These are phyloP conservation scores for Schoenoplectus triqueter DNA, from an alignment of 202 grass and related monocot species.

Conservation along the genomic window DNA sequence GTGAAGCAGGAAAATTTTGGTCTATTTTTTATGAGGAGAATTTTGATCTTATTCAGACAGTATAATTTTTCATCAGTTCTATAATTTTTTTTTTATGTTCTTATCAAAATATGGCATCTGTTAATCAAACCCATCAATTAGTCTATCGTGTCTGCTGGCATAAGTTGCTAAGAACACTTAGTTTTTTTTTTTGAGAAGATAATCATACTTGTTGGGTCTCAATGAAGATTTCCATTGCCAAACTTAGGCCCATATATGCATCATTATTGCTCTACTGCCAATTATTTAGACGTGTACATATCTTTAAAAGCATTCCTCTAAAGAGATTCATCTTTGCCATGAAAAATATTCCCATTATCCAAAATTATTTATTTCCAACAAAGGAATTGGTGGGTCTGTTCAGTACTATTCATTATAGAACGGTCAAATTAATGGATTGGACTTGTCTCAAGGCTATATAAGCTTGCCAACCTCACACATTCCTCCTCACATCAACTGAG, in stretches of 20 bases:
- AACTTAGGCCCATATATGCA: slow-evolving; percentile 35
- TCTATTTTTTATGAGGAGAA: too few relatives aligned
- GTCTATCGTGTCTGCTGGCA: background rate
- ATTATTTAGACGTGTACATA: slow-evolving; percentile 33
- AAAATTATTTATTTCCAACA: slow-evolving; percentile 22
- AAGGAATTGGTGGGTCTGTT: slow-evolving; percentile 26
- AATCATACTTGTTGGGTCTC: slow-evolving; percentile 20
- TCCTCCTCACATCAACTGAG: slow-evolving; percentile 33
- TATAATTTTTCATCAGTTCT: background rate
- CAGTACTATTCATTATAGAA: slow-evolving; percentile 22
- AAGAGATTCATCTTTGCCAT: slow-evolving; percentile 37
- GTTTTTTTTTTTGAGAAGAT: too few relatives aligned
- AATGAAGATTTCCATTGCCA: slow-evolving; percentile 28
- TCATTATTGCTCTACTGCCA: slow-evolving; percentile 9
- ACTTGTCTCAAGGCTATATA: slow-evolving; percentile 46
- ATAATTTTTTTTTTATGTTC: background rate
- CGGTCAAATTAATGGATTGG: slow-evolving; percentile 1
- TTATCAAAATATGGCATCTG: background rate
- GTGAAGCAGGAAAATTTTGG: background rate
- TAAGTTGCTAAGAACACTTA: background rate
- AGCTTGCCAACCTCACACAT: slow-evolving; percentile 38
- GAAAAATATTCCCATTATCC: background rate
- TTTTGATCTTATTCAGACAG: background rate
- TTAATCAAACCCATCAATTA: background rate
- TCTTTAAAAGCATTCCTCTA: slow-evolving; percentile 37